Conservation (phyloP, 2,329 filamentous ascomycete genomes). For the Aaosphaeria pasadenensis region DNA sequence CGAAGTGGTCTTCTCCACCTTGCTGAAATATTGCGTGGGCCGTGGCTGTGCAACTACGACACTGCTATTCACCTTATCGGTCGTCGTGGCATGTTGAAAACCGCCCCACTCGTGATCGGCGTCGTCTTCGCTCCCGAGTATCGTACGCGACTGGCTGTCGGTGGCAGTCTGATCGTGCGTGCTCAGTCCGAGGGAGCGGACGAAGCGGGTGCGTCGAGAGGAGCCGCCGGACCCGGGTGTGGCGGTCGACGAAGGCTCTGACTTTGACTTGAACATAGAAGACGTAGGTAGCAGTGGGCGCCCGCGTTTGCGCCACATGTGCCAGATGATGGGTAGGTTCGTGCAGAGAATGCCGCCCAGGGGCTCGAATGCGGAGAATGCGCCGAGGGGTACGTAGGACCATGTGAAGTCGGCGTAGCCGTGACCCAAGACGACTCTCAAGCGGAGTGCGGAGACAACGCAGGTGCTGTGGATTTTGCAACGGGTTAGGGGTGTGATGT, state of each 20-base stretch:
- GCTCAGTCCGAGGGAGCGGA: constrained; percentile 21
- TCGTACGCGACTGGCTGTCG: constrained; percentile 17
- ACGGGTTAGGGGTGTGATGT: not conserved
- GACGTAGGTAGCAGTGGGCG: not conserved
- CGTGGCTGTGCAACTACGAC: constrained; percentile 4
- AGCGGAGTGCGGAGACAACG: constrained; percentile 26
- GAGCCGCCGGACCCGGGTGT: constrained; percentile 17
- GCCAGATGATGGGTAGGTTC: constrained; percentile 33
- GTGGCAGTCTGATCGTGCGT: constrained; percentile 17
- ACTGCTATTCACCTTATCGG: not conserved
- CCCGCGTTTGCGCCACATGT: constrained; percentile 26
- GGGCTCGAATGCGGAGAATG: constrained; percentile 33
- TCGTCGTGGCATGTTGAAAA: not conserved
- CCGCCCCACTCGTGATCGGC: constrained; percentile 2
- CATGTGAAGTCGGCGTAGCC: constrained; percentile 30
- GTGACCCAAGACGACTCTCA: constrained; percentile 29
- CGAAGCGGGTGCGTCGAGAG: constrained; percentile 15
- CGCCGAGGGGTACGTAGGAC: constrained; percentile 32
- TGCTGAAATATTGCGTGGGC: constrained; percentile 17
- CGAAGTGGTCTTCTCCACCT: constrained; percentile 13
- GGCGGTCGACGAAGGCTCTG: constrained; percentile 1
- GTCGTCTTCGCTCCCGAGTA: constrained; percentile 10
- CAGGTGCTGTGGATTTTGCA: constrained; percentile 19
- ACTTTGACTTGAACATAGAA: not conserved
- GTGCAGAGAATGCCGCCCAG: constrained; percentile 33